A percentile compares a stretch with the other conserved stretches of the same genome.
phyloP scores from a whole-genome alignment of 1,284 basidiomycete genomes.

The Mycosarcoma maydis region DNA sequence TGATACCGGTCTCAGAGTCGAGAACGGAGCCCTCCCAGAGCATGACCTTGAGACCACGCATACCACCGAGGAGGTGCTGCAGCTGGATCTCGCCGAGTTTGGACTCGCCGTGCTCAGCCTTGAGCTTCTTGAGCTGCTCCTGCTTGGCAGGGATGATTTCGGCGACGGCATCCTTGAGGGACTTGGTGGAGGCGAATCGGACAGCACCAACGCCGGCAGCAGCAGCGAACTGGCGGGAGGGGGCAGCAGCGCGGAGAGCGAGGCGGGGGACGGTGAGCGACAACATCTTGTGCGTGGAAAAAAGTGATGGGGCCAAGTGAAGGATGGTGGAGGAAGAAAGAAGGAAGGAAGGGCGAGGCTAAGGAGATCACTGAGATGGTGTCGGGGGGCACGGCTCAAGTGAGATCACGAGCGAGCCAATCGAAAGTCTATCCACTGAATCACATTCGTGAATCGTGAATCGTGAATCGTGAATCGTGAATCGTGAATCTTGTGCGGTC shows the following conservation, averaged over 20 bases:
- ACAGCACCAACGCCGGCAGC: constrained; percentile 51
- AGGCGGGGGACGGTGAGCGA: constrained; percentile 62
- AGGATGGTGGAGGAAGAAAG: constrained; percentile 20
- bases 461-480: too few species aligned
- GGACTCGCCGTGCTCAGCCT: constrained; percentile 60
- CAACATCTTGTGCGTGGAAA: constrained; percentile 47
- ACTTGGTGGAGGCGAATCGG: constrained; percentile 64
- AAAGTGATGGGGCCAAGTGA: constrained; percentile 11
- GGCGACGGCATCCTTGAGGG: constrained; percentile 63
- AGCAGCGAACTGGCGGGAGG: constrained; percentile 61
- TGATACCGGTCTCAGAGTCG: constrained; percentile 65
- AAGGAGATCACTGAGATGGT: background rate
- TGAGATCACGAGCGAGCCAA: background rate
- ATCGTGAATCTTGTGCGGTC: too few species aligned
- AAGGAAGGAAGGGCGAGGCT: background rate
- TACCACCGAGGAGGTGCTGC: constrained; percentile 64
- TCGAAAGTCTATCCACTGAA: too few species aligned
- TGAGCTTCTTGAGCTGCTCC: constrained; percentile 65
- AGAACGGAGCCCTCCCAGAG: constrained; percentile 67
- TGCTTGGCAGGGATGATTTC: constrained; percentile 66
- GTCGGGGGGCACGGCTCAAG: background rate
- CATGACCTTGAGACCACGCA: constrained; percentile 67
- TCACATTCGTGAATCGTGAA: too few species aligned
- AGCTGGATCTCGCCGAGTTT: constrained; percentile 65
- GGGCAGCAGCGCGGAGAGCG: constrained; percentile 59